Percentiles rank a stretch among this genome's conserved stretches.
phyloP scores from a whole-genome alignment of 139 green algal species.

The Tetraselmis striata region DNA sequence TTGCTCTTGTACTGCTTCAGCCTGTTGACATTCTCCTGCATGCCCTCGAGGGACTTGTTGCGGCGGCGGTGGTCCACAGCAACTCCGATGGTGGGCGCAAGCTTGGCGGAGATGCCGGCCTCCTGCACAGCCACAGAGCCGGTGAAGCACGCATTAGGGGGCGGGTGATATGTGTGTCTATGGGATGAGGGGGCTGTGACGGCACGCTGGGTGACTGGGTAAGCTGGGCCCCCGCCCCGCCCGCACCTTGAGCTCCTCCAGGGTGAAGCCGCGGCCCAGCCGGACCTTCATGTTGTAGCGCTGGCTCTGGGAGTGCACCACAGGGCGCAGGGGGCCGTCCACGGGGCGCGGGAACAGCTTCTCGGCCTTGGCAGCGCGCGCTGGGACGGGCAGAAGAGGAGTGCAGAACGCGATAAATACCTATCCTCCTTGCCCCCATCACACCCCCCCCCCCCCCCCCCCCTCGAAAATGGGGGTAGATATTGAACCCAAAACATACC shows the following conservation, averaged over 20 bases:
- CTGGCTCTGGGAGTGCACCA: constrained; percentile 84
- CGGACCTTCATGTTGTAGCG: constrained; percentile 95
- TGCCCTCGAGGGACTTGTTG: constrained; percentile 88
- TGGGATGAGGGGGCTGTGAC: background rate
- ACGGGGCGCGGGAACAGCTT: constrained; percentile 86
- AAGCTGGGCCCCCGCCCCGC: background rate
- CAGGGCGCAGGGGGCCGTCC: constrained; percentile 76
- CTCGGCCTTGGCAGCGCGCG: constrained; percentile 84
- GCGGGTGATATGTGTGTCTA: background rate
- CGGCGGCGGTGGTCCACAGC: constrained; percentile 90
- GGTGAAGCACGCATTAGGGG: background rate
- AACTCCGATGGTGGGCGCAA: constrained; percentile 93
- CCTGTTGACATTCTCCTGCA: constrained; percentile 89
- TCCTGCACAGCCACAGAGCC: constrained; percentile 56
- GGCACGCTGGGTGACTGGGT: background rate
- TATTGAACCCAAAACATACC: no score
- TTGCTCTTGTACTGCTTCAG: constrained; percentile 93
- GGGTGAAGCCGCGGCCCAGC: constrained; percentile 89
- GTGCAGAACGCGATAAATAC: background rate
- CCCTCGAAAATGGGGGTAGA: no score
- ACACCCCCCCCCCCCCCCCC: background rate
- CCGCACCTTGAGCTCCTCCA: constrained; percentile 94
- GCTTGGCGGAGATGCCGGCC: constrained; percentile 84
- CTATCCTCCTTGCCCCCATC: background rate
- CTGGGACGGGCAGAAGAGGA: constrained; percentile 35